A percentile compares a stretch with the other conserved stretches of the same genome.
phyloP scores from a whole-genome alignment of 805 yeast species.

The Teunomyces gatunensis region DNA sequence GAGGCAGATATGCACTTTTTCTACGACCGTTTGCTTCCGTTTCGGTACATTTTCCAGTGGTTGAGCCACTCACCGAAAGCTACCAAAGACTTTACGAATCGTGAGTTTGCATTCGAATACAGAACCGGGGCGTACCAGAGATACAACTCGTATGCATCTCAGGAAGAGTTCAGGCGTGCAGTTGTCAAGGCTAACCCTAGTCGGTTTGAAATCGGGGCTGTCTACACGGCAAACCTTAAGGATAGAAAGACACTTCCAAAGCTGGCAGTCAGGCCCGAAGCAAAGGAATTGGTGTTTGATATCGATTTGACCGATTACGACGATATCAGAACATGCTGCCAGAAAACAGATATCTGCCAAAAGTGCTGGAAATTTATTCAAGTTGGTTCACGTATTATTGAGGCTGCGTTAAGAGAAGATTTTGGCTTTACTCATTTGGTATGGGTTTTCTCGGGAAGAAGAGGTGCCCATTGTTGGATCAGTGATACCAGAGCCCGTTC shows the following conservation, averaged over 20 bases:
- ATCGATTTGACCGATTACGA: slow-evolving; percentile 98
- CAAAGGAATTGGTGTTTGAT: slow-evolving; percentile 91
- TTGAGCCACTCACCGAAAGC: slow-evolving; percentile 80
- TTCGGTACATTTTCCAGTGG: slow-evolving; percentile 81
- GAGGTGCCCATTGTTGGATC: slow-evolving; percentile 99
- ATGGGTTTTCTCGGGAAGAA: slow-evolving; percentile 97
- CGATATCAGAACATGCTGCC: slow-evolving; percentile 88
- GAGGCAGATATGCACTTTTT: slow-evolving; percentile 68
- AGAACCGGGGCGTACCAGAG: slow-evolving; percentile 87
- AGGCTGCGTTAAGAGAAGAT: slow-evolving; percentile 71
- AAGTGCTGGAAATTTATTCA: slow-evolving; percentile 94
- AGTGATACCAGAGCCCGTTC: slow-evolving; percentile 80
- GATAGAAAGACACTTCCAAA: slow-evolving; percentile 77
- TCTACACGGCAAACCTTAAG: slow-evolving; percentile 83
- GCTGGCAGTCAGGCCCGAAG: slow-evolving; percentile 71
- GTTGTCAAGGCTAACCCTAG: slow-evolving; percentile 76
- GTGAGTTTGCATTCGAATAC: slow-evolving; percentile 93
- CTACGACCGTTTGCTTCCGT: slow-evolving; percentile 72
- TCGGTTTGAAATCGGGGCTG: slow-evolving; percentile 94
- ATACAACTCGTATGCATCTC: slow-evolving; percentile 68
- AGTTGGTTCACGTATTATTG: slow-evolving; percentile 76
- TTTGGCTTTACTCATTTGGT: slow-evolving; percentile 84
- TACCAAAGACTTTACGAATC: slow-evolving; percentile 71
- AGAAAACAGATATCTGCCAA: slow-evolving; percentile 76
- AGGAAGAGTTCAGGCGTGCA: slow-evolving; percentile 73